A percentile compares a stretch with the other conserved stretches of the same genome.
These are phyloP conservation scores for Beauveria australis DNA, from an alignment of 2,329 filamentous ascomycete genomes.

Conservation along the genomic window DNA sequence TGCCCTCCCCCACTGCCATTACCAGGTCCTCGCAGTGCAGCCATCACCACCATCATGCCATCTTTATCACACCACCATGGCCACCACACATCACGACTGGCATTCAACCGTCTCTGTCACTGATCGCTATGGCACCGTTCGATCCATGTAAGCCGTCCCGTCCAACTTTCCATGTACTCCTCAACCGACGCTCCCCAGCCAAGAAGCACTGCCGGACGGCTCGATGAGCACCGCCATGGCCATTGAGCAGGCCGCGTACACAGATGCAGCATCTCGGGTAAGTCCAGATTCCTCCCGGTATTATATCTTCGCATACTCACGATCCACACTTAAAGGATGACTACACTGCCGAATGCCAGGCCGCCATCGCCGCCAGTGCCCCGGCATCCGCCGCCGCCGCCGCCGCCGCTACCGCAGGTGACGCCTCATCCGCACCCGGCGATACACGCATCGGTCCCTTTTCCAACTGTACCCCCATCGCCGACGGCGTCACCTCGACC, in stretches of 20 bases:
- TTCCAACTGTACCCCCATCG: conserved; percentile 44
- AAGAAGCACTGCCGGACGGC: conserved; percentile 21
- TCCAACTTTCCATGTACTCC: background rate
- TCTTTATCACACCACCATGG: conserved; percentile 2
- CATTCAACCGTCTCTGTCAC: conserved; percentile 3
- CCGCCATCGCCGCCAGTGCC: conserved; percentile 10
- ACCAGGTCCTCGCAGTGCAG: no score
- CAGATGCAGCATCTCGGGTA: conserved; percentile 50
- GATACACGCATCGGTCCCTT: conserved; percentile 45
- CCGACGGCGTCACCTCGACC: conserved; percentile 68
- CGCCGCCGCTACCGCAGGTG: background rate
- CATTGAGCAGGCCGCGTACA: conserved; percentile 58
- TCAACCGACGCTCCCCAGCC: conserved; percentile 17
- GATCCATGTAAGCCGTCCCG: conserved; percentile 19
- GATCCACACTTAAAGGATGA: conserved; percentile 41
- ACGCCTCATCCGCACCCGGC: conserved; percentile 17
- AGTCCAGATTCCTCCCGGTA: conserved; percentile 16
- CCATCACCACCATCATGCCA: background rate
- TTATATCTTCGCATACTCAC: no score
- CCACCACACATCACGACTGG: conserved; percentile 7
- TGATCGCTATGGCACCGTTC: conserved; percentile 6
- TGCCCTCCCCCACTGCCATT: background rate
- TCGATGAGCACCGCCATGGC: conserved; percentile 45
- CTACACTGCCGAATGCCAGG: conserved; percentile 39
- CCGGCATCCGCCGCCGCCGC: conserved; percentile 6